Conservation (phyloP, 2,329 filamentous ascomycete species). For the Sordariomycetes sp. region DNA sequence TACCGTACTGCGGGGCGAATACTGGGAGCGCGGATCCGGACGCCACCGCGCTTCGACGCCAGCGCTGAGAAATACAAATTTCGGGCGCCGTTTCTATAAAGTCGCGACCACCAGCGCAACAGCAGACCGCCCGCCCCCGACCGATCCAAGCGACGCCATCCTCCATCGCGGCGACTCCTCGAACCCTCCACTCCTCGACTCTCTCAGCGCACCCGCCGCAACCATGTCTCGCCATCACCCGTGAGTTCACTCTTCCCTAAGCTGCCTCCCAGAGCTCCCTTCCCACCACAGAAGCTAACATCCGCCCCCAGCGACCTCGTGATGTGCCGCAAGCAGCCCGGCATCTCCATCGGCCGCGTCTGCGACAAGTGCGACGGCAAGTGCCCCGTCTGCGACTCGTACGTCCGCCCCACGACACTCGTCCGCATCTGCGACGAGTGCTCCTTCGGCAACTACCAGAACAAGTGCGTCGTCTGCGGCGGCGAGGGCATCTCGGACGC, state of each 20-base stretch:
- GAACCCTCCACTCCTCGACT: neutral
- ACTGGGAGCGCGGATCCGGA: neutral
- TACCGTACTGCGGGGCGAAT: constrained; percentile 1
- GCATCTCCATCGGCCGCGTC: constrained; percentile 94
- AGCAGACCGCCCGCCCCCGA: neutral
- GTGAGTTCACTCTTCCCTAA: constrained; percentile 20
- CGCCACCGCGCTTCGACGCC: neutral
- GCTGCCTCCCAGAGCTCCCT: neutral
- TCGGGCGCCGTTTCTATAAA: neutral
- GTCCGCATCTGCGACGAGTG: constrained; percentile 99
- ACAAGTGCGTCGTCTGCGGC: constrained; percentile 98
- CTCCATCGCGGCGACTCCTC: neutral
- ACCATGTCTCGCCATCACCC: constrained; percentile 90
- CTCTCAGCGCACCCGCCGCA: constrained; percentile 5
- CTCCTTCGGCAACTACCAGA: constrained; percentile 99
- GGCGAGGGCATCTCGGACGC: constrained; percentile 96
- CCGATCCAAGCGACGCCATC: neutral
- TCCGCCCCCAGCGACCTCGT: constrained; percentile 65
- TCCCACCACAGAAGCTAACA: constrained; percentile 9
- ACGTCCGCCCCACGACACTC: constrained; percentile 93
- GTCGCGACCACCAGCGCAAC: neutral
- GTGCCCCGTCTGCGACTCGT: constrained; percentile 97
- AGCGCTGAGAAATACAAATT: neutral
- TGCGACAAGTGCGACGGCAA: constrained; percentile 99
- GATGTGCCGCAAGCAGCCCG: constrained; percentile 98